phyloP scores from a whole-genome alignment of 495 filamentous ascomycete genomes.

The Penicillium ucsense region DNA sequence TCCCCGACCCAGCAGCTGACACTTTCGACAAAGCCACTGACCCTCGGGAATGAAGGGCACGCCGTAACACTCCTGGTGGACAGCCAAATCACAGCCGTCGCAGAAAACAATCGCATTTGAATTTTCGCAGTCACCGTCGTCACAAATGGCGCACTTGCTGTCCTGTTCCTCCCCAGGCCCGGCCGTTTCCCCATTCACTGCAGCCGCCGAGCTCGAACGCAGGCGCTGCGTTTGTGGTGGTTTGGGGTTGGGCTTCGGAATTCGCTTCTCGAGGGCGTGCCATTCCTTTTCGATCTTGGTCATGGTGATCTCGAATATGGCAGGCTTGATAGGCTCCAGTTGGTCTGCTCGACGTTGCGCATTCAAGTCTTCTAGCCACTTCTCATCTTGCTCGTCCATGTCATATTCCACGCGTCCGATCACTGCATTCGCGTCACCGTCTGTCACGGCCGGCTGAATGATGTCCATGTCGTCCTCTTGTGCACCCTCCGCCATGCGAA shows the following conservation, averaged over 20 bases:
- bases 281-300: constrained; percentile 99
- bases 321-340: constrained; percentile 74
- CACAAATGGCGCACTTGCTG: constrained; percentile 94
- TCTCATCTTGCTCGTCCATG: constrained; percentile 98
- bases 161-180: constrained; percentile 86
- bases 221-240: constrained; percentile 86
- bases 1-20: constrained; percentile 85
- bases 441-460: constrained; percentile 43
- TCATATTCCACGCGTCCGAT: constrained; percentile 92
- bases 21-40: constrained; percentile 97
- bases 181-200: constrained; percentile 80
- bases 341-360: constrained; percentile 57
- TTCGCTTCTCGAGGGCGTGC: constrained; percentile 90
- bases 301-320: constrained; percentile 93
- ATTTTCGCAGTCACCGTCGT: constrained; percentile 97
- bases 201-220: constrained; percentile 82
- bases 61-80: constrained; percentile 98
- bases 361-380: constrained; percentile 87
- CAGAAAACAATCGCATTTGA: constrained; percentile 99
- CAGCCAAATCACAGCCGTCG: constrained; percentile 93
- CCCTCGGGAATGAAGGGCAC: constrained; percentile 98
- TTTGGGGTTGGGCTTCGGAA: constrained; percentile 92
- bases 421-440: constrained; percentile 49
- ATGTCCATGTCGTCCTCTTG: constrained; percentile 78
- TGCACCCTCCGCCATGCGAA: constrained; percentile 66